A percentile compares a stretch with the other conserved stretches of the same genome.
phyloP scores from a whole-genome alignment of 2,329 filamentous ascomycete genomes.

The Diplodia mutila region DNA sequence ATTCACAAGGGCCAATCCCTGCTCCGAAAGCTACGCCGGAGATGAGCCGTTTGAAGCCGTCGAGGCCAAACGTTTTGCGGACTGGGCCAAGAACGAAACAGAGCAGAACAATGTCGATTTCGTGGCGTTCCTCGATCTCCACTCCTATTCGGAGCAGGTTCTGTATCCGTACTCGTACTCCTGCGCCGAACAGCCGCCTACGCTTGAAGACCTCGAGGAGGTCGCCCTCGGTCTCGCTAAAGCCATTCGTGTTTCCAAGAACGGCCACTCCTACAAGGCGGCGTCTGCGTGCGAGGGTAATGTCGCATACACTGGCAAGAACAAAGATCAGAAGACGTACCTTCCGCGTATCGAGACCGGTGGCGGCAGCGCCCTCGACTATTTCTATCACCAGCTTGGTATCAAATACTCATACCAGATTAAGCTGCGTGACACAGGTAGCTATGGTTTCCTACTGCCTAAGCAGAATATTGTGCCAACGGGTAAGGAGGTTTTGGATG shows the following conservation, averaged over 20 bases:
- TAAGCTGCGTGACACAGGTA: conserved; percentile 90
- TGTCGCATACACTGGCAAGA: conserved; percentile 48
- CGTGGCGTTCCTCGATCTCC: conserved; percentile 84
- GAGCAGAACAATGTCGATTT: conserved; percentile 72
- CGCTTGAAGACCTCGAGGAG: conserved; percentile 89
- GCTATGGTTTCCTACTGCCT: conserved; percentile 90
- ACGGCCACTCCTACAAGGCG: conserved; percentile 65
- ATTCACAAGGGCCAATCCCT: conserved; percentile 71
- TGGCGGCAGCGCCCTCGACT: conserved; percentile 88
- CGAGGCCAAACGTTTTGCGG: conserved; percentile 74
- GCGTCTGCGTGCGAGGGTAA: conserved; percentile 86
- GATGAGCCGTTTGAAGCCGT: conserved; percentile 79
- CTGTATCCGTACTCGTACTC: conserved; percentile 90
- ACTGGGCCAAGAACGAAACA: conserved; percentile 83
- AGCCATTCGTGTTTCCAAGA: conserved; percentile 79
- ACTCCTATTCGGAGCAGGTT: conserved; percentile 94
- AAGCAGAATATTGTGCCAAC: conserved; percentile 85
- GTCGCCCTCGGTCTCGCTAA: conserved; percentile 86
- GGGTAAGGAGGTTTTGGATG: conserved; percentile 83
- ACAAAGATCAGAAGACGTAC: conserved; percentile 39
- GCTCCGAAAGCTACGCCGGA: conserved; percentile 88
- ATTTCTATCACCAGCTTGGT: conserved; percentile 86
- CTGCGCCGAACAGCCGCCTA: conserved; percentile 76
- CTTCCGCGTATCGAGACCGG: conserved; percentile 68
- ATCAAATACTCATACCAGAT: conserved; percentile 90